Base-by-base conservation (phyloP, 2,329 filamentous ascomycete genomes). In the Fusarium poae region DNA sequence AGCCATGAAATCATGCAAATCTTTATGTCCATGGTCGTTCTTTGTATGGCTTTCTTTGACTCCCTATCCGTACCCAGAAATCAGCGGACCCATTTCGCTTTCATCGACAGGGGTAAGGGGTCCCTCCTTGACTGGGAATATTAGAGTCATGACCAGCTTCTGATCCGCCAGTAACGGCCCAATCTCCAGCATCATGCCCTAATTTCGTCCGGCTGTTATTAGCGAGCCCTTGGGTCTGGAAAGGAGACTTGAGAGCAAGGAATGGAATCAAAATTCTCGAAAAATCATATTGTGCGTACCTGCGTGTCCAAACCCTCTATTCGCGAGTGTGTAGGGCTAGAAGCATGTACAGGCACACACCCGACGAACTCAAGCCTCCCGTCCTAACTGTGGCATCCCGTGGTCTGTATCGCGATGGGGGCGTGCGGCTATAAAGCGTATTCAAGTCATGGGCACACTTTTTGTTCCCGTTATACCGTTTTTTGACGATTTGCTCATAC, bases 141-240 rank as follows among this genome's bases (percentile, higher is more conserved):
- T 65, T 39, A 68, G 48, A 69, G 65, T 66, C 57, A 53, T 51
- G 65, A 40, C 45, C 44, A 27, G 43, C 43, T 32, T 55, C 54
- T 64, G 44, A 48, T 52, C 52, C 62, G 45, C 54, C 68, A 63
- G 62, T 51, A 46, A 63, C 37, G 48, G 49, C 29, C 59, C 65
- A 74, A 72, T 74, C 71, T 73, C 72, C 64, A 74, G 52, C 43
- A 44, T 46, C 55, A 58, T 70, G 52, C 66, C 67, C 69, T 71
- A 67, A 46, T 60, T 54, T 58, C 43, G 57, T 54, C 53, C 30
- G 52, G 57, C 43, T 45, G 21, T 21, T 57, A 27, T 59, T 66
- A 70, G 62, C 65, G 34, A 63, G 23, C 53, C 62, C 62, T 67
- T 59, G 49, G 52, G 45, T 25, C 40, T 59, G 35, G 29, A 68